Evolutionary conservation across 805 yeast genomes (phyloP).

Genomic region (Candida lessepsii): DNA sequence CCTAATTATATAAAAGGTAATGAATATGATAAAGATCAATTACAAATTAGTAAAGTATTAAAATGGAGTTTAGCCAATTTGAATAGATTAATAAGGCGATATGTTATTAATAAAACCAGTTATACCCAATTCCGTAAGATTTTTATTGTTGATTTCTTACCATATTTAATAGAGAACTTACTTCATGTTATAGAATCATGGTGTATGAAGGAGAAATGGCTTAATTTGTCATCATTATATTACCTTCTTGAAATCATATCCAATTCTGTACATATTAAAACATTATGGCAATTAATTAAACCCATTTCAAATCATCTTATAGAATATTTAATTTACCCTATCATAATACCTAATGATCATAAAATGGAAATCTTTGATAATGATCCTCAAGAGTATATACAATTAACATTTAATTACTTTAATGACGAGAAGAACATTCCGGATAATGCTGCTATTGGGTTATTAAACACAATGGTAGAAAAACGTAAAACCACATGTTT

Average conservation of each 20-base stretch:
- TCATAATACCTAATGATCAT: slow-evolving; percentile 66
- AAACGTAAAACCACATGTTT: slow-evolving; percentile 61
- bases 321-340: slow-evolving; percentile 71
- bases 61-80: slow-evolving; percentile 86
- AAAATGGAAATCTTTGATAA: slow-evolving; percentile 73
- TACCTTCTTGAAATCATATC: slow-evolving; percentile 53
- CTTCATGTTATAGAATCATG: slow-evolving; percentile 70
- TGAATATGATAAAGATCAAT: slow-evolving; percentile 48
- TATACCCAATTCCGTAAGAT: slow-evolving; percentile 60
- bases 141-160: slow-evolving; percentile 61
- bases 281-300: slow-evolving; percentile 65
- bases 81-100: slow-evolving; percentile 67
- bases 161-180: slow-evolving; percentile 65
- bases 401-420: slow-evolving; percentile 50
- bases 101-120: slow-evolving; percentile 53
- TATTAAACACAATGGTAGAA: slow-evolving; percentile 68
- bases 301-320: slow-evolving; percentile 65
- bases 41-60: slow-evolving; percentile 63
- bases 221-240: slow-evolving; percentile 62
- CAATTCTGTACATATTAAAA: slow-evolving; percentile 53
- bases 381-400: slow-evolving; percentile 87
- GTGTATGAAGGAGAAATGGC: slow-evolving; percentile 67
- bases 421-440: slow-evolving; percentile 57
- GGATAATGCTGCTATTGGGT: slow-evolving; percentile 74
- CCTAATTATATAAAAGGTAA: slow-evolving; percentile 52